phyloP scores from a whole-genome alignment of 2,329 filamentous ascomycete genomes.

The Penicillium hordei region DNA sequence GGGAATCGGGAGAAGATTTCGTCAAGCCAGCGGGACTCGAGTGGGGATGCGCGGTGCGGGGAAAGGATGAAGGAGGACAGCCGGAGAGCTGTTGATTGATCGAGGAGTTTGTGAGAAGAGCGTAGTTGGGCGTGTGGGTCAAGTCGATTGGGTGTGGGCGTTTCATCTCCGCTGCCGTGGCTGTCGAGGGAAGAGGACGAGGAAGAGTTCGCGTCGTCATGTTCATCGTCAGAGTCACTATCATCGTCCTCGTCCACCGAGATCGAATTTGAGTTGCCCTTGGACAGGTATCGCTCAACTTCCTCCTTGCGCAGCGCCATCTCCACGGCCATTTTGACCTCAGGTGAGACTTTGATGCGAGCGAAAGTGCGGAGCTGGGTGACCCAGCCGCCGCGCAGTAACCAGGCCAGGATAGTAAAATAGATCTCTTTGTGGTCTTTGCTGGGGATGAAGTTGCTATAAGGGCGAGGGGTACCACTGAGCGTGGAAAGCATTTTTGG shows the following conservation, averaged over 20 bases:
- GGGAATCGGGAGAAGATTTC: conserved; percentile 45
- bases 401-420: conserved; percentile 88
- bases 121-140: conserved; percentile 29
- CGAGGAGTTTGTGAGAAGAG: conserved; percentile 36
- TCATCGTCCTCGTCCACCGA: conserved; percentile 12
- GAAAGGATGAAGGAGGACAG: conserved; percentile 70
- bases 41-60: conserved; percentile 73
- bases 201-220: conserved; percentile 35
- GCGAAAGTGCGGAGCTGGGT: conserved; percentile 89
- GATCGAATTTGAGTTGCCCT: conserved; percentile 31
- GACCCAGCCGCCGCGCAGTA: conserved; percentile 89
- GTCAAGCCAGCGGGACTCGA: conserved; percentile 70
- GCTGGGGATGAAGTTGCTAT: conserved; percentile 79
- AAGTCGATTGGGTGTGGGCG: conserved; percentile 35
- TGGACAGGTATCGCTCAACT: conserved; percentile 45
- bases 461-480: conserved; percentile 76
- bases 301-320: conserved; percentile 68
- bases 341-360: conserved; percentile 79
- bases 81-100: conserved; percentile 33
- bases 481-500: conserved; percentile 84
- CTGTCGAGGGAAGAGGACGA: conserved; percentile 42
- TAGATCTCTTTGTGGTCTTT: conserved; percentile 85
- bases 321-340: conserved; percentile 79
- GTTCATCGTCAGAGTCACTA: conserved; percentile 17
- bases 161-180: conserved; percentile 40